phyloP scores from a whole-genome alignment of 768 basidiomycete genomes.

The Psilocybe sp. region DNA sequence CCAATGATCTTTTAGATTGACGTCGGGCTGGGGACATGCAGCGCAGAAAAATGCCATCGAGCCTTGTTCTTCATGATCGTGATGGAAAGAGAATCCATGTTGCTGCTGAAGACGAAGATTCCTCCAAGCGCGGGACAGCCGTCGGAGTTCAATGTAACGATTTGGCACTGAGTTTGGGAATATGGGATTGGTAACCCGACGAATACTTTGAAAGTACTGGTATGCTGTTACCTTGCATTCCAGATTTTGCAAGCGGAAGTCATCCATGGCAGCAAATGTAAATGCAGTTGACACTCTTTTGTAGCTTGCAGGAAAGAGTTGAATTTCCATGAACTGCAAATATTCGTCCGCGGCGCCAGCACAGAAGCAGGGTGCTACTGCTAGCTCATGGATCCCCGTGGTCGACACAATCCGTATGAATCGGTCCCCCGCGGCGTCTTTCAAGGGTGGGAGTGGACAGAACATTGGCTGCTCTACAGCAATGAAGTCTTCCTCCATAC shows the following conservation, averaged over 20 bases:
- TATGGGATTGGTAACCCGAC: slow-evolving; percentile 11
- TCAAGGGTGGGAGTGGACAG: too few relatives aligned
- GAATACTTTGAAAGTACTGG: slow-evolving; percentile 15
- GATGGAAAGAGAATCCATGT: slow-evolving; percentile 8
- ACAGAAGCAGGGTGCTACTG: slow-evolving; percentile 4
- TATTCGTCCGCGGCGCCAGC: background rate
- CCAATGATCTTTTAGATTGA: slow-evolving; percentile 19
- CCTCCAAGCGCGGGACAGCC: slow-evolving; percentile 12
- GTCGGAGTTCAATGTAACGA: slow-evolving; percentile 12
- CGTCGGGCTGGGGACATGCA: slow-evolving; percentile 19
- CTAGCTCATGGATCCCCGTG: slow-evolving; percentile 14
- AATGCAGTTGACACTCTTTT: slow-evolving; percentile 11
- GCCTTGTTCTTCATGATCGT: background rate
- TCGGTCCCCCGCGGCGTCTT: background rate
- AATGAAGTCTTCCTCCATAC: too few relatives aligned
- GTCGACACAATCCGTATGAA: slow-evolving; percentile 8
- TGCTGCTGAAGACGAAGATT: slow-evolving; percentile 13
- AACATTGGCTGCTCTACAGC: too few relatives aligned
- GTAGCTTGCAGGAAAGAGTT: slow-evolving; percentile 15
- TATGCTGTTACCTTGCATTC: slow-evolving; percentile 18
- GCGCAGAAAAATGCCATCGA: slow-evolving; percentile 16
- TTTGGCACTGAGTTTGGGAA: slow-evolving; percentile 11
- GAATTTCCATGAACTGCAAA: slow-evolving; percentile 5
- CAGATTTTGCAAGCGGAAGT: slow-evolving; percentile 9
- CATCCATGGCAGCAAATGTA: slow-evolving; percentile 11